Conservation (phyloP, 75 land plant species). For the Adiantum capillusveneris region DNA sequence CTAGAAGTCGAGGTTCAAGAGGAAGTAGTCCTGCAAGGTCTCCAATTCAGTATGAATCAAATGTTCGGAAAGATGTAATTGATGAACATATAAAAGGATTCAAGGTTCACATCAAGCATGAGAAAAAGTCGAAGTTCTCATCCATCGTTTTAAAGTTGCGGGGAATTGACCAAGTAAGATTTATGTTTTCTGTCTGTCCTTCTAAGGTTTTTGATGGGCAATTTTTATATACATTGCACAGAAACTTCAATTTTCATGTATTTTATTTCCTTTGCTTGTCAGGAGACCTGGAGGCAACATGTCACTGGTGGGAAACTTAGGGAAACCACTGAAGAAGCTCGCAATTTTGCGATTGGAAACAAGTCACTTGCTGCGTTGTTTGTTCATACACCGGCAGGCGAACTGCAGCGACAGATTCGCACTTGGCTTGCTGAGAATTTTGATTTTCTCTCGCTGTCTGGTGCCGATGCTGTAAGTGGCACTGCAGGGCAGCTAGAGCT, state of each 20-base stretch:
- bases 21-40: slow-evolving; percentile 86
- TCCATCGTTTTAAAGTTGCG: slow-evolving; percentile 81
- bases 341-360: slow-evolving; percentile 83
- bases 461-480: slow-evolving; percentile 62
- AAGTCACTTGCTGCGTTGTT: slow-evolving; percentile 91
- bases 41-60: slow-evolving; percentile 43
- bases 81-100: slow-evolving; percentile 65
- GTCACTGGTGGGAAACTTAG: slow-evolving; percentile 91
- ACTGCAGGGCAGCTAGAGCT: slow-evolving; percentile 80
- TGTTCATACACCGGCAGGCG: slow-evolving; percentile 99
- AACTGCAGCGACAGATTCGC: slow-evolving; percentile 93
- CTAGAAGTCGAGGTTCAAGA: slow-evolving; percentile 59
- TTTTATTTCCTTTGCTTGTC: slow-evolving; percentile 1
- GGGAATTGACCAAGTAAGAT: slow-evolving; percentile 79
- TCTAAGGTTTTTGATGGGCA: too few species aligned
- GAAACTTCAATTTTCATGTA: too few species aligned
- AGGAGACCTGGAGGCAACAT: slow-evolving; percentile 91
- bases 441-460: slow-evolving; percentile 85
- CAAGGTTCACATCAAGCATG: slow-evolving; percentile 74
- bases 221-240: too few species aligned
- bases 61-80: slow-evolving; percentile 19
- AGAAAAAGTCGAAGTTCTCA: slow-evolving; percentile 90
- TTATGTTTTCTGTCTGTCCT: background rate
- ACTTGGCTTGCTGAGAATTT: slow-evolving; percentile 94
- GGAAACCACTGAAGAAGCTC: slow-evolving; percentile 89